These are phyloP conservation scores for Stentor coeruleus DNA, from an alignment of 73 alveolate species.

Conservation along the genomic window DNA sequence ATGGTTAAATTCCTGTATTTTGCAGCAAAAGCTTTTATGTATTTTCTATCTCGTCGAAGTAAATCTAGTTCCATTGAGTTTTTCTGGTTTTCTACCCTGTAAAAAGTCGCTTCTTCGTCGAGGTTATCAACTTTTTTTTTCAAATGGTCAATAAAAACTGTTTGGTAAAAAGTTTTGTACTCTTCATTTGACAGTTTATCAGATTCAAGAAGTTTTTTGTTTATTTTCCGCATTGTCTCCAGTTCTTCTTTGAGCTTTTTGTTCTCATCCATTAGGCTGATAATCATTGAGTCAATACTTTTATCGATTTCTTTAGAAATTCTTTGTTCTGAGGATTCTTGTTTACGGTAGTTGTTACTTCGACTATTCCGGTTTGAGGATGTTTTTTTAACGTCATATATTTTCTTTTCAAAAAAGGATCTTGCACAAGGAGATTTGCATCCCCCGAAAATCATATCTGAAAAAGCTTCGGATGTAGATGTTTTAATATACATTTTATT, in stretches of 20 bases:
- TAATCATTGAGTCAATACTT: no score
- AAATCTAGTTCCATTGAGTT: background rate
- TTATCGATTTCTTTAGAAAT: no score
- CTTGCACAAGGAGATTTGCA: no score
- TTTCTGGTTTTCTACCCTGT: background rate
- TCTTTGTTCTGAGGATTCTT: no score
- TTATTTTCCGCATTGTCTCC: background rate
- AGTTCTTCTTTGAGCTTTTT: background rate
- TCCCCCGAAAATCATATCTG: no score
- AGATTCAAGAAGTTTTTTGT: background rate
- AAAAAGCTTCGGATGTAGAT: no score
- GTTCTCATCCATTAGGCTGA: background rate
- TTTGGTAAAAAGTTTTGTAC: background rate
- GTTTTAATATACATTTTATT: no score
- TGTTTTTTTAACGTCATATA: no score
- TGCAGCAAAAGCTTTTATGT: background rate
- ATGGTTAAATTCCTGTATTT: background rate
- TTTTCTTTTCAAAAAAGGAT: no score
- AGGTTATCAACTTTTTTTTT: background rate
- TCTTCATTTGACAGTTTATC: background rate
- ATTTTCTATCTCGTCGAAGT: background rate
- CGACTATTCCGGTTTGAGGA: no score
- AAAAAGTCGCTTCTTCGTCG: background rate
- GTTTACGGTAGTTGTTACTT: no score
- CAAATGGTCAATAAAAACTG: background rate